Percentiles rank a stretch among this genome's conserved stretches.
Evolutionary conservation across 2,329 filamentous ascomycete species (phyloP).

Genomic region (Sporothrix euskadiensis): DNA sequence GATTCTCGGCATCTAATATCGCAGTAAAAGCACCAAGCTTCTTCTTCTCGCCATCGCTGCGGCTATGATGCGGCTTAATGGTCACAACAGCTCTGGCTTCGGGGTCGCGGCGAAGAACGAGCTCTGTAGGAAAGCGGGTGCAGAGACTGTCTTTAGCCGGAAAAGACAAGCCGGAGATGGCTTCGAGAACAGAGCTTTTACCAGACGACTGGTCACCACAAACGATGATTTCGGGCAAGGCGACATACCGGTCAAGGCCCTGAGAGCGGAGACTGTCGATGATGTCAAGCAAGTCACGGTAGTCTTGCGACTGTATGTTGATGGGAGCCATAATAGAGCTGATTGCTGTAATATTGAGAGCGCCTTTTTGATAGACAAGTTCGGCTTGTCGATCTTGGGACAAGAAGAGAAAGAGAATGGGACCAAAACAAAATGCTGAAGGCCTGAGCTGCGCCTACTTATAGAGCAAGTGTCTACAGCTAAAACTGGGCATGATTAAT

Average conservation of each 20-base stretch:
- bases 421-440: background rate
- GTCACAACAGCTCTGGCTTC: constrained; percentile 41
- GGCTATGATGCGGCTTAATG: constrained; percentile 41
- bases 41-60: constrained; percentile 36
- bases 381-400: background rate
- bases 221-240: constrained; percentile 54
- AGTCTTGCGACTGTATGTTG: constrained; percentile 38
- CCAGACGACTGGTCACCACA: constrained; percentile 63
- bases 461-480: background rate
- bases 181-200: constrained; percentile 66
- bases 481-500: background rate
- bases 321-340: constrained; percentile 5
- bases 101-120: constrained; percentile 53
- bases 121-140: constrained; percentile 63
- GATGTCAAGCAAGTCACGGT: constrained; percentile 43
- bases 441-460: background rate
- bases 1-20: constrained; percentile 29
- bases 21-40: constrained; percentile 37
- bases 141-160: constrained; percentile 60
- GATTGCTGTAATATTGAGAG: background rate
- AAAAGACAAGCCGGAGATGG: constrained; percentile 62
- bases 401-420: background rate
- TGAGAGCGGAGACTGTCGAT: constrained; percentile 45
- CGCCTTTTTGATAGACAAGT: background rate
- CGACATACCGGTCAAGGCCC: constrained; percentile 44